These are phyloP conservation scores for Pseudogymnoascus sp. DNA, from an alignment of 2,329 filamentous ascomycete genomes.

Conservation along the genomic window DNA sequence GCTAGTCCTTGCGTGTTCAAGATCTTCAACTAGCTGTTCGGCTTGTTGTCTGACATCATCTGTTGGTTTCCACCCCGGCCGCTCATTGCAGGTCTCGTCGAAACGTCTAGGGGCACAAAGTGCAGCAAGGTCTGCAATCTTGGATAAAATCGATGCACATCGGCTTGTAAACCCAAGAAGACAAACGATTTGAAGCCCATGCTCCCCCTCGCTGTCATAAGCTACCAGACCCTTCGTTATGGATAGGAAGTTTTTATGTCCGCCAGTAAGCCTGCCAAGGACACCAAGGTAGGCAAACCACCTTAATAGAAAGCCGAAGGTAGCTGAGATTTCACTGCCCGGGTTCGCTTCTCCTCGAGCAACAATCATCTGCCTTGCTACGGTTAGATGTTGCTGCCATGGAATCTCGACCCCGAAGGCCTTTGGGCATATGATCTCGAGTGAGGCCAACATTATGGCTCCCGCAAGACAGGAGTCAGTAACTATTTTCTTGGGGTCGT, in stretches of 20 bases:
- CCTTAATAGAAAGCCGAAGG: conserved; percentile 55
- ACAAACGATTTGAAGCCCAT: conserved; percentile 67
- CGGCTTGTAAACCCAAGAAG: conserved; percentile 70
- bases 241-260: conserved; percentile 29
- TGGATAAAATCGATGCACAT: conserved; percentile 61
- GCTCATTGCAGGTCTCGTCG: conserved; percentile 40
- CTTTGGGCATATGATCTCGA: conserved; percentile 75
- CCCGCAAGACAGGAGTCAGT: conserved; percentile 69
- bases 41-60: conserved; percentile 48
- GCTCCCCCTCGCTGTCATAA: conserved; percentile 44
- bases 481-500: conserved; percentile 51
- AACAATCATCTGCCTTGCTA: conserved; percentile 67
- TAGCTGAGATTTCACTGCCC: conserved; percentile 51
- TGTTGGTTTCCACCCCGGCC: conserved; percentile 49
- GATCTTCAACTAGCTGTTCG: conserved; percentile 48
- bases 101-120: conserved; percentile 60
- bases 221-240: conserved; percentile 28
- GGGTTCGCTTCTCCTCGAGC: conserved; percentile 44
- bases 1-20: conserved; percentile 46
- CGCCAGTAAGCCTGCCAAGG: conserved; percentile 61
- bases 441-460: conserved; percentile 74
- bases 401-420: conserved; percentile 73
- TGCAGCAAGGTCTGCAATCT: conserved; percentile 62
- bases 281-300: conserved; percentile 84
- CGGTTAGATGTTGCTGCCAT: conserved; percentile 71